Evolutionary conservation across 306 rosid genomes (phyloP).

Genomic region (Alnus rubra): DNA sequence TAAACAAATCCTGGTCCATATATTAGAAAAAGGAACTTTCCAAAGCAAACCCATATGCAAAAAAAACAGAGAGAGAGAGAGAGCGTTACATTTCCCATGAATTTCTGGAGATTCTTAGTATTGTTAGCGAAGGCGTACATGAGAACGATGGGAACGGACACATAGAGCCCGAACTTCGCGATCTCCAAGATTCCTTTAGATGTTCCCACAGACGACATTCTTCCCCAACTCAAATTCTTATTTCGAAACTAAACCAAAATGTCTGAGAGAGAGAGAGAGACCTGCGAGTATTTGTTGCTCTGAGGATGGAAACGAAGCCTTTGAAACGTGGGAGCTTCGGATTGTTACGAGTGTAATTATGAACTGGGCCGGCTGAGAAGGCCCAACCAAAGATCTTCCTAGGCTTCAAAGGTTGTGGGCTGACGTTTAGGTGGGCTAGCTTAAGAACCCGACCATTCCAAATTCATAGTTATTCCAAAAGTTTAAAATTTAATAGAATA

Average conservation of each 20-base stretch:
- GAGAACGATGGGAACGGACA: conserved; percentile 67
- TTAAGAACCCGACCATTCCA: no score
- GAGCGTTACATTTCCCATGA: conserved; percentile 69
- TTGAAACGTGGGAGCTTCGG: background rate
- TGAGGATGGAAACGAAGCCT: background rate
- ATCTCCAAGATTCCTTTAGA: conserved; percentile 81
- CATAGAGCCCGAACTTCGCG: conserved; percentile 83
- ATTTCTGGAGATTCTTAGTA: conserved; percentile 59
- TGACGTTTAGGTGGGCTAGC: background rate
- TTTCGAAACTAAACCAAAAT: background rate
- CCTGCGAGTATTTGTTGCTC: background rate
- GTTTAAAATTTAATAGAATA: no score
- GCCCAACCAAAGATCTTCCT: background rate
- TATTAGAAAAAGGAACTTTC: background rate
- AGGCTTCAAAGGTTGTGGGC: background rate
- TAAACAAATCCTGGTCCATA: background rate
- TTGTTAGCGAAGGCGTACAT: conserved; percentile 79
- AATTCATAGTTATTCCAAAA: no score
- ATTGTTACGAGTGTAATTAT: background rate
- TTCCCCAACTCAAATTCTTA: background rate
- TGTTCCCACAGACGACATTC: conserved; percentile 70
- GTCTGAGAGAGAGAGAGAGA: background rate
- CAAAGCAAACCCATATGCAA: background rate
- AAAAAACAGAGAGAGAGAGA: background rate
- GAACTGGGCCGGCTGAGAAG: background rate